Evolutionary conservation across 2,329 filamentous ascomycete species (phyloP).

Genomic region (Ustilaginoidea virens): DNA sequence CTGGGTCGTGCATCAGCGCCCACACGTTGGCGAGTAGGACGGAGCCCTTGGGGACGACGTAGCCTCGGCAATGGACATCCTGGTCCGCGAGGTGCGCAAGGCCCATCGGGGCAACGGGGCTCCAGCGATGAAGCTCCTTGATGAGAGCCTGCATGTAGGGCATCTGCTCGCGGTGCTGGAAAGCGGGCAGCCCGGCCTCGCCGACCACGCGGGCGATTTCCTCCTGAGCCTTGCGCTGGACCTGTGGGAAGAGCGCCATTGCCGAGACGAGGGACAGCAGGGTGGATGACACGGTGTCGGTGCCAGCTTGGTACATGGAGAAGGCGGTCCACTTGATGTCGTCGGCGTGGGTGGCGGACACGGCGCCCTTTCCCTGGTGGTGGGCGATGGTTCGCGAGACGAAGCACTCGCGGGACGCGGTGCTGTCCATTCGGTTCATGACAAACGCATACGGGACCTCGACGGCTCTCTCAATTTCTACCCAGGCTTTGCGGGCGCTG

Average conservation of each 20-base stretch:
- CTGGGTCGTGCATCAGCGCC: conserved; percentile 45
- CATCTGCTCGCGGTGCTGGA: conserved; percentile 25
- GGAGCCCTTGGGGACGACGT: conserved; percentile 13
- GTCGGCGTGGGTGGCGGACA: too few relatives aligned
- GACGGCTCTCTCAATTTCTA: too few relatives aligned
- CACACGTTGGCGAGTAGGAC: conserved; percentile 12
- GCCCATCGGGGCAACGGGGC: conserved; percentile 16
- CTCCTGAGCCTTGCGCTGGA: conserved; percentile 23
- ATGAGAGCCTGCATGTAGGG: conserved; percentile 23
- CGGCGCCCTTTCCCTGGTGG: too few relatives aligned
- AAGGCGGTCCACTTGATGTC: background rate
- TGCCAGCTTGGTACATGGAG: background rate
- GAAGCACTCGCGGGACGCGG: too few relatives aligned
- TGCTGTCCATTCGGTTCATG: too few relatives aligned
- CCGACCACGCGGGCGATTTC: conserved; percentile 29
- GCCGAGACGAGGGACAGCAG: conserved; percentile 32
- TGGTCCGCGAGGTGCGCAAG: conserved; percentile 22
- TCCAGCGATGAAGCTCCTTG: conserved; percentile 17
- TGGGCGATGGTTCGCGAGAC: too few relatives aligned
- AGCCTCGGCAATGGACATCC: conserved; percentile 10
- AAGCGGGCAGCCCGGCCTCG: conserved; percentile 22
- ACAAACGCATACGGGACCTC: too few relatives aligned
- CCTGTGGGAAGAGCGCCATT: conserved; percentile 25
- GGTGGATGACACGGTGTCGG: too few relatives aligned
- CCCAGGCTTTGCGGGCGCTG: too few relatives aligned